A percentile compares a stretch with the other conserved stretches of the same genome.
phyloP scores from a whole-genome alignment of 2,329 filamentous ascomycete genomes.

The Xylogone sp. region DNA sequence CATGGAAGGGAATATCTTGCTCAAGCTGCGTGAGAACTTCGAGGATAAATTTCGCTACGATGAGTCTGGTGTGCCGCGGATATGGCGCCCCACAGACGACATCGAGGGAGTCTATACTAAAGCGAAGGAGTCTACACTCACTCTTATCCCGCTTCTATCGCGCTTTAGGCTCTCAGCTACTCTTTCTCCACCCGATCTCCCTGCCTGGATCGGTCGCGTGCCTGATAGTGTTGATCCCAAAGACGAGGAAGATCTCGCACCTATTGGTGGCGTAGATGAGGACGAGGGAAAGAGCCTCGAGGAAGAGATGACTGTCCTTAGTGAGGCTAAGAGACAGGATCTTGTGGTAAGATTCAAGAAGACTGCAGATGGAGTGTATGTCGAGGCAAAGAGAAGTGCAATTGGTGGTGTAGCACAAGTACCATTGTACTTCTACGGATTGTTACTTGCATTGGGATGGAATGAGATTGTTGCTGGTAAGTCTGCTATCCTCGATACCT shows the following conservation, averaged over 20 bases:
- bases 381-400: slow-evolving; percentile 94
- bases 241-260: slow-evolving; percentile 84
- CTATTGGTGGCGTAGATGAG: slow-evolving; percentile 91
- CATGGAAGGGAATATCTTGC: slow-evolving; percentile 92
- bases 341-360: slow-evolving; percentile 96
- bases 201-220: slow-evolving; percentile 75
- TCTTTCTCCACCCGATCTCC: slow-evolving; percentile 73
- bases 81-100: slow-evolving; percentile 95
- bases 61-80: slow-evolving; percentile 86
- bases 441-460: slow-evolving; percentile 92
- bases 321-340: slow-evolving; percentile 85
- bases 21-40: slow-evolving; percentile 97
- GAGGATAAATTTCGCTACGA: slow-evolving; percentile 99
- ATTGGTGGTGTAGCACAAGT: slow-evolving; percentile 94
- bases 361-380: slow-evolving; percentile 94
- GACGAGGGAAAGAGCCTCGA: slow-evolving; percentile 92
- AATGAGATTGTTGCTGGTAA: slow-evolving; percentile 94
- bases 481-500: too few species aligned
- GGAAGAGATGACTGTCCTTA: slow-evolving; percentile 94
- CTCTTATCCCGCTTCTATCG: slow-evolving; percentile 83
- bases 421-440: slow-evolving; percentile 88
- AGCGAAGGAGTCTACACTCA: slow-evolving; percentile 87
- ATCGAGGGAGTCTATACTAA: slow-evolving; percentile 94
- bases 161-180: slow-evolving; percentile 77
- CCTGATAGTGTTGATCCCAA: slow-evolving; percentile 71